Base-by-base conservation (phyloP, 164 flowering plant genomes). In the Umbellularia californica region DNA sequence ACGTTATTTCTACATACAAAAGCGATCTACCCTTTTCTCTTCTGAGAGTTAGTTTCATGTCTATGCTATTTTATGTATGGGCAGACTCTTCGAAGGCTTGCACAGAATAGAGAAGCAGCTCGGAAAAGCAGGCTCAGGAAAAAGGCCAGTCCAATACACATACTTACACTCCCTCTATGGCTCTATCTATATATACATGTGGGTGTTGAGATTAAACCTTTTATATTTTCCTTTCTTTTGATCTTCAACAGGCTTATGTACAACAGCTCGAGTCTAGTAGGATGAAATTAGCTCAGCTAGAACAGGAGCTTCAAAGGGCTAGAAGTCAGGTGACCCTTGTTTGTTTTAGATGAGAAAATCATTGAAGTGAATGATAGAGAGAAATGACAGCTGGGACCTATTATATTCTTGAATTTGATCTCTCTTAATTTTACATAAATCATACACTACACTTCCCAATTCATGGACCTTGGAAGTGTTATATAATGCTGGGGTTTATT, bases 81-180 rank as follows among this genome's bases (percentile, higher is more conserved):
- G 72, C 87, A 96, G 99, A 92, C 97, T 70, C 74, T 96, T 78
- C 89, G 99, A 85, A 90, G 99, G 79, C 97, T 96, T 68, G 98
- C 99, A 76, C 99, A 96, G 87, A 96, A 96, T 89, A 88, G 99
- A 81, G 99, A 96, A 75, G 99, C 99, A 82, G 99, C 99, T 25
- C 85, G 99, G 87, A 96, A 96, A 86, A 96, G 99, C 90, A 91
- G 99, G 80, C 89, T 96, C 0, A 86, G 99, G 74, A 96, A 96
- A 81, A 96, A 96, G 97, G 99, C 85, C 28, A 73, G 72, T 74
- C 63, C 72, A 69, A 35, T 23, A 64, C 50, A 15, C n/a, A 14
- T 5, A 20, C 19, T 11, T 55, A 5, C 20, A 55, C 17, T 55
- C 2, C 60, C n/a, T 55, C 60, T n/a, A n/a, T n/a, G n/a, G n/a